Conservation (phyloP, 805 yeast species). For the Yamadazyma takamatsuzukensis region DNA sequence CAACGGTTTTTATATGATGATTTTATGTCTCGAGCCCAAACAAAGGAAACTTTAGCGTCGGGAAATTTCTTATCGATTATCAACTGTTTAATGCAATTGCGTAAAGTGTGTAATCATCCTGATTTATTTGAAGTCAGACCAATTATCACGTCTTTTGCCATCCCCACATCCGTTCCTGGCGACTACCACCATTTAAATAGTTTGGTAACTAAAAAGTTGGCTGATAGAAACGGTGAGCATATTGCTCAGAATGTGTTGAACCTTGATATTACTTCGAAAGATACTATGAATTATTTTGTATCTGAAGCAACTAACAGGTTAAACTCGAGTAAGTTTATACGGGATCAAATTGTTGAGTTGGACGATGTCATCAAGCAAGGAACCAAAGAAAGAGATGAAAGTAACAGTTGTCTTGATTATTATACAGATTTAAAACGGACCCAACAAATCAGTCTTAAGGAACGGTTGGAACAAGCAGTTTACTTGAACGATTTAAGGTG, state of each 20-base stretch:
- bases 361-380: constrained; percentile 28
- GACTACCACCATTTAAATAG: constrained; percentile 42
- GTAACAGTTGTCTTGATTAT: constrained; percentile 48
- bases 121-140: constrained; percentile 96
- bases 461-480: constrained; percentile 49
- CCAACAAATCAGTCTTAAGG: constrained; percentile 50
- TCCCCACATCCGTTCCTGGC: constrained; percentile 60
- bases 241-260: constrained; percentile 60
- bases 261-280: constrained; percentile 50
- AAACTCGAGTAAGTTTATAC: constrained; percentile 46
- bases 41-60: constrained; percentile 87
- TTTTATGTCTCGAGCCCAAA: constrained; percentile 94
- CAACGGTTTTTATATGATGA: constrained; percentile 92
- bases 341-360: constrained; percentile 41
- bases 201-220: constrained; percentile 19
- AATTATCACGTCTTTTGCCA: constrained; percentile 81
- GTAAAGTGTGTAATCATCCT: constrained; percentile 96
- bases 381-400: constrained; percentile 14
- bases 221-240: no score
- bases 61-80: constrained; percentile 94
- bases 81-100: constrained; percentile 94
- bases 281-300: constrained; percentile 43
- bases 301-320: constrained; percentile 40
- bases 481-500: constrained; percentile 69
- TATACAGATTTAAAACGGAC: constrained; percentile 53